Base-by-base conservation (phyloP, 1,139 yeast species). In the Pichia sp. region DNA sequence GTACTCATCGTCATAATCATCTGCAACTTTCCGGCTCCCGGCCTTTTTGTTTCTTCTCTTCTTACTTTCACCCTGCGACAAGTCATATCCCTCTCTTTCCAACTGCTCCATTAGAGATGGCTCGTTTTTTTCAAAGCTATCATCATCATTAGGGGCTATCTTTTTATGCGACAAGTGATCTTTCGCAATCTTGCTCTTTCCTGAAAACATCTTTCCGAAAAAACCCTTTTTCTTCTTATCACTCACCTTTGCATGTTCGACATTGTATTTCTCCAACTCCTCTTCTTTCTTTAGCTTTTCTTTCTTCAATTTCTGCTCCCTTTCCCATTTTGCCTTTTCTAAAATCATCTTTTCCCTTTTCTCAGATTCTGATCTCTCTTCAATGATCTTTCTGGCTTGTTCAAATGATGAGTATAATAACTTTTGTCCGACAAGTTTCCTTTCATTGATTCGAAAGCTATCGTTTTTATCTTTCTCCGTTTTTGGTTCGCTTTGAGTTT, bases 141-240 rank as follows among this genome's bases (percentile, higher is more conserved):
- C 44, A 48, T 29, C 16, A 2, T 48, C 50, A 5, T 24, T 27
- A 6, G 16, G 16, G 6, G 16, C 41, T 5, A 49, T 9, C 17
- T 49, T 51, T 9, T 51, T 44, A 29, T 58, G 59, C 2, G 60
- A 53, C 12, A 61, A 45, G 41, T 57, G 58, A 43, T 61, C 64
- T 31, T 53, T 57, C 2, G 64, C 56, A 20, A 62, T 61, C 34
- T 60, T 58, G 20, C 61, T 59, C 51, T 61, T 61, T 30, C 57
- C 48, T 7, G 56, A 48, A 42, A 61, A 61, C 7, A 61, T 36
- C 38, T 50, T 50, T 14, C 48, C 49, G 24, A 59, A 52, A 16
- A 58, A 49, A 17, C 58, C 55, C 16, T 52, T 55, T 41, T 59
- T 57, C 29, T 49, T 50, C 6, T 33, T 24, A 10, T 38, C 36